Base-by-base conservation (phyloP, 352 stramenopile species). In the Phytophthora meadii region DNA sequence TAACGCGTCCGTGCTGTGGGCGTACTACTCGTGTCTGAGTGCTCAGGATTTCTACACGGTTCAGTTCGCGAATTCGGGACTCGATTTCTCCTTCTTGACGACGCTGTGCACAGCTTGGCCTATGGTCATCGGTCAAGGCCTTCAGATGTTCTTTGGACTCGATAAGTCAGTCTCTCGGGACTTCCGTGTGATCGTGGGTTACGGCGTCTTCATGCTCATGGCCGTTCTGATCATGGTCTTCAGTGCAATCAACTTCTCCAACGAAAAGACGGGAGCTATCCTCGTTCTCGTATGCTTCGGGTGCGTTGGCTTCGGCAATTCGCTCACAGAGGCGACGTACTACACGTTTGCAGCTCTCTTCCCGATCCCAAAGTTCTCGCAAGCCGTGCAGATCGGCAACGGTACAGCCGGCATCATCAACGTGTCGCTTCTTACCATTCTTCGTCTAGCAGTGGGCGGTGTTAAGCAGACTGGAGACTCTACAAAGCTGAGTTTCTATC, bases 1-100 rank as follows among this genome's bases (percentile, higher is more conserved):
- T 4, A 90, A 89, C 49, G 81, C 68, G 17, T 83, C 84, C 3
- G 81, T 91, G 28, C 68, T 93, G 36, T 93, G 84, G 82, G 78
- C 80, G 15, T 91, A 87, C 71, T 89, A 89, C 61, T 90, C 80
- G 68, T 93, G 82, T 42, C 64, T 93, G 36, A 90, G 80, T 46
- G 82, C 82, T 0, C 80, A 91, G 22, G 74, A 89, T 50, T 93
- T 87, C 49, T 90, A 91, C 62, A 56, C 54, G 27, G 51, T 70
- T 14, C 47, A 77, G 48, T 93, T 90, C 65, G 70, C 82, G 3
- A 49, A 79, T 25, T 79, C 77, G 1, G 68, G 71, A 0, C 74
- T 89, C 45, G 63, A 86, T 48, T 93, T 93, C 53, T 76, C 74
- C 5, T 91, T 91, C 74, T 54, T 93, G 9, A 91, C 81, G 11